Evolutionary conservation across 202 grass and related monocot genomes (phyloP).

Genomic region (Elaeis oleifera): DNA sequence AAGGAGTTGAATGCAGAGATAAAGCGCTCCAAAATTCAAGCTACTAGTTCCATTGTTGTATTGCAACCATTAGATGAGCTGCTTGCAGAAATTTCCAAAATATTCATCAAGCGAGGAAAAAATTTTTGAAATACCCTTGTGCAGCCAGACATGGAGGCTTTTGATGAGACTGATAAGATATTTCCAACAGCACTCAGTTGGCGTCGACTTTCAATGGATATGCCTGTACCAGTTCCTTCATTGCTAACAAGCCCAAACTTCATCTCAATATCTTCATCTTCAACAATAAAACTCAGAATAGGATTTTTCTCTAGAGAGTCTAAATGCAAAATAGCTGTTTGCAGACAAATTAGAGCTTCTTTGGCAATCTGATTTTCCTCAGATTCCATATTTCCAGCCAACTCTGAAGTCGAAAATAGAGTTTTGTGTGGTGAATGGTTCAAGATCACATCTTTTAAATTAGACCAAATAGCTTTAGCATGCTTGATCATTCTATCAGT

Average conservation of each 20-base stretch:
- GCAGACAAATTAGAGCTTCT: constrained; percentile 73
- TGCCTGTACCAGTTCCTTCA: constrained; percentile 26
- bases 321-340: constrained; percentile 43
- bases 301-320: constrained; percentile 55
- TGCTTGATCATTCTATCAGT: constrained; percentile 71
- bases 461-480: constrained; percentile 54
- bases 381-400: constrained; percentile 37
- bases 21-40: constrained; percentile 65
- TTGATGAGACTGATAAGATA: constrained; percentile 53
- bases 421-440: constrained; percentile 37
- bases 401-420: constrained; percentile 29
- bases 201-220: constrained; percentile 27
- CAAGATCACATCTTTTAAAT: constrained; percentile 77
- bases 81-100: constrained; percentile 35
- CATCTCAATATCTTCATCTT: constrained; percentile 57
- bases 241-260: constrained; percentile 45
- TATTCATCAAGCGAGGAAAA: constrained; percentile 63
- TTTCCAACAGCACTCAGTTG: constrained; percentile 60
- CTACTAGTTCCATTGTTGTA: constrained; percentile 25
- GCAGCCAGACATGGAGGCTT: constrained; percentile 60
- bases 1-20: constrained; percentile 79
- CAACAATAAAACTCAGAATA: constrained; percentile 68
- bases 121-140: constrained; percentile 72
- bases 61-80: constrained; percentile 21
- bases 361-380: constrained; percentile 55